Evolutionary conservation across 768 basidiomycete species (phyloP).

Genomic region (Tulasnella sp.): DNA sequence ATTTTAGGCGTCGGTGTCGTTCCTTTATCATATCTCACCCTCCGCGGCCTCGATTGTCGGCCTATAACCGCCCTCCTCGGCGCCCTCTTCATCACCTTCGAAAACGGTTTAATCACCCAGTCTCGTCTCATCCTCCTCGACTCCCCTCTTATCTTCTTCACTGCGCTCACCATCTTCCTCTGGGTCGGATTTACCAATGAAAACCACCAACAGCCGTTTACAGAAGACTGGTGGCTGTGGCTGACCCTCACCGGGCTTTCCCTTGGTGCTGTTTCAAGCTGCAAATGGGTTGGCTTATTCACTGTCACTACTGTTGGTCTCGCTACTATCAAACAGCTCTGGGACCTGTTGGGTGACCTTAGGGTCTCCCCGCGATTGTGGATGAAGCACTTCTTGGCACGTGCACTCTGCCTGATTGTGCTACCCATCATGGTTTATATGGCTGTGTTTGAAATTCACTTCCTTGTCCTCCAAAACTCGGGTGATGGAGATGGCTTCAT

Average conservation of each 20-base stretch:
- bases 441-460: constrained; percentile 93
- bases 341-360: constrained; percentile 79
- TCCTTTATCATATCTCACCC: constrained; percentile 83
- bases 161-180: constrained; percentile 71
- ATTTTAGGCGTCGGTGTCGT: constrained; percentile 77
- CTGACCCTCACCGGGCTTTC: constrained; percentile 74
- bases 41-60: constrained; percentile 84
- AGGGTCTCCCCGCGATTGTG: constrained; percentile 64
- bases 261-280: constrained; percentile 83
- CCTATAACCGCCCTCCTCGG: constrained; percentile 87
- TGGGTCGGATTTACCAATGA: constrained; percentile 90
- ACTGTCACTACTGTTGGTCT: constrained; percentile 90
- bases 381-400: constrained; percentile 73
- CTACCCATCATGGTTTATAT: constrained; percentile 86
- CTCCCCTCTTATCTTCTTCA: constrained; percentile 97
- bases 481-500: constrained; percentile 99
- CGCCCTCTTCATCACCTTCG: constrained; percentile 84
- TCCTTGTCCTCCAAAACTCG: constrained; percentile 71
- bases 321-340: constrained; percentile 74
- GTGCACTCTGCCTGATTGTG: constrained; percentile 79
- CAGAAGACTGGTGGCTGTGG: constrained; percentile 85
- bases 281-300: constrained; percentile 98
- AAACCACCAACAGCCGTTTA: constrained; percentile 70
- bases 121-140: constrained; percentile 95
- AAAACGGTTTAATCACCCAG: constrained; percentile 92